Percentiles rank a stretch among this genome's conserved stretches.
Conservation (phyloP, 352 stramenopile species). For the Plasmopara viticola region DNA sequence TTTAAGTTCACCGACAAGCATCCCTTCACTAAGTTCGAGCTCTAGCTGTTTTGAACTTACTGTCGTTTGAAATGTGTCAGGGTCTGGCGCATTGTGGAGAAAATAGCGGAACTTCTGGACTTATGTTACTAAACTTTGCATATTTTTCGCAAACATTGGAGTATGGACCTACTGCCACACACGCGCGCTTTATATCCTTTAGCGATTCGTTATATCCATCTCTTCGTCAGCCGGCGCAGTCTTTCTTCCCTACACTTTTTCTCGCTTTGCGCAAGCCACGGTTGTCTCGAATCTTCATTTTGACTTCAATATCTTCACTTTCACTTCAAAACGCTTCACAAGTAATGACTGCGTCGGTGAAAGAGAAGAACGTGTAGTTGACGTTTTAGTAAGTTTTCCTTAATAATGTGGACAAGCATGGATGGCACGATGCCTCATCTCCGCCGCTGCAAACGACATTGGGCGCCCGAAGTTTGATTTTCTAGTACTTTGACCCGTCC, state of each 20-base stretch:
- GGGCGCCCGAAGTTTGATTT: no score
- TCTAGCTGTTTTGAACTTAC: no score
- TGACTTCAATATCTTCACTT: no score
- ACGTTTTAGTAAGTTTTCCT: neutral
- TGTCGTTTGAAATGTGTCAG: no score
- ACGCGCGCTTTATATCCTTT: neutral
- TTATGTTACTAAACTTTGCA: no score
- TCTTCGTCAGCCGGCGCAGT: neutral
- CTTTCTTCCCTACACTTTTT: neutral
- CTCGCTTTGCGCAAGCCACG: neutral
- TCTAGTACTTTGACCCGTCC: no score
- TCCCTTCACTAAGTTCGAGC: no score
- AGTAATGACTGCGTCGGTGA: slow-evolving; percentile 2
- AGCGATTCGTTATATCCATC: neutral
- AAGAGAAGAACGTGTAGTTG: slow-evolving; percentile 1
- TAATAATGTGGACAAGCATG: neutral
- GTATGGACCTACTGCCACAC: neutral
- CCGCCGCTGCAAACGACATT: no score
- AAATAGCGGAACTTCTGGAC: no score
- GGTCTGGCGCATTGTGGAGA: neutral
- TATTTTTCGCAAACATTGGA: neutral
- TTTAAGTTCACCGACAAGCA: no score
- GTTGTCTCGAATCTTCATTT: neutral
- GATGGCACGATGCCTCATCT: neutral
- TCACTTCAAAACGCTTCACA: slow-evolving; percentile 1